These are phyloP conservation scores for Aureobasidium mangrovei DNA, from an alignment of 2,329 filamentous ascomycete genomes.

Conservation along the genomic window DNA sequence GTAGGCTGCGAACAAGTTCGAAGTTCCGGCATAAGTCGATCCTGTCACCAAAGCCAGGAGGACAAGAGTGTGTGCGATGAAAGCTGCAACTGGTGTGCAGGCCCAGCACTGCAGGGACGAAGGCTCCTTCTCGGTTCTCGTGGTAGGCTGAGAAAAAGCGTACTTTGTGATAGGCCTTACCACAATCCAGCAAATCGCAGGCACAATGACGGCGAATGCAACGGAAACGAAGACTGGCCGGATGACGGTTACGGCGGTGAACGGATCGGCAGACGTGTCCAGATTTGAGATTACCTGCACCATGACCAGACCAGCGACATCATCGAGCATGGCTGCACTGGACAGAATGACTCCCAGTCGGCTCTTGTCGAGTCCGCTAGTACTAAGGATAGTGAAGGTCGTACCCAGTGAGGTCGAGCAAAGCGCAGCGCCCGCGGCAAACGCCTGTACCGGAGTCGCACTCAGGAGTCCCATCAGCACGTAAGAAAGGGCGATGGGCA, in stretches of 20 bases:
- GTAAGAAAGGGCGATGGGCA: conserved; percentile 60
- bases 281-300: conserved; percentile 65
- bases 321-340: conserved; percentile 72
- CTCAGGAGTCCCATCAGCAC: conserved; percentile 42
- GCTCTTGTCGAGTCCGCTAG: conserved; percentile 48
- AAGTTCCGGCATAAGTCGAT: conserved; percentile 53
- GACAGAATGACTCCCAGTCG: conserved; percentile 55
- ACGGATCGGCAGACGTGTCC: conserved; percentile 30
- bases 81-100: conserved; percentile 2
- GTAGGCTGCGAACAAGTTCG: conserved; percentile 54
- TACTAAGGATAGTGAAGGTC: conserved; percentile 55
- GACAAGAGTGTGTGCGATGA: conserved; percentile 38
- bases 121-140: not conserved
- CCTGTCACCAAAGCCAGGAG: conserved; percentile 43
- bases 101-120: not conserved
- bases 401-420: conserved; percentile 69
- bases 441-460: conserved; percentile 52
- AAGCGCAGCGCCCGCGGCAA: conserved; percentile 63
- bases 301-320: conserved; percentile 69
- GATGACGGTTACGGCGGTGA: conserved; percentile 37
- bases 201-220: conserved; percentile 42
- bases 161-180: conserved; percentile 34
- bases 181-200: conserved; percentile 40
- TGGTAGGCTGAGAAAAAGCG: not conserved
- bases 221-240: conserved; percentile 44